Percentiles rank a stretch among this genome's conserved stretches.
Conservation (phyloP, 2,329 filamentous ascomycete genomes). For the Neonectria coccinea region DNA sequence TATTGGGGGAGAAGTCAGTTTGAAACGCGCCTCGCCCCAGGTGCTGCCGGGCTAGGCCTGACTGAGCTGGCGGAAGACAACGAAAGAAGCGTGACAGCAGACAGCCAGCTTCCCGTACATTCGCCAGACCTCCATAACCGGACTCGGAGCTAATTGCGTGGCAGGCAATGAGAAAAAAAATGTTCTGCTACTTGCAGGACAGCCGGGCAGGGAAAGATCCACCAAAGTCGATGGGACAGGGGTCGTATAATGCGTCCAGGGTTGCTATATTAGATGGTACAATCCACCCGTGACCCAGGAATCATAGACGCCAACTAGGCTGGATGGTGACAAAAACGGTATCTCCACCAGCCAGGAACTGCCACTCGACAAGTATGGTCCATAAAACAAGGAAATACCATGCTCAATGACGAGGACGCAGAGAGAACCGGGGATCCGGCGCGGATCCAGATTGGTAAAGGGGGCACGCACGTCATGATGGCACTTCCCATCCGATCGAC, state of each 20-base stretch:
- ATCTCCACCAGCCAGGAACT: slow-evolving; percentile 44
- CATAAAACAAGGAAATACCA: slow-evolving; percentile 41
- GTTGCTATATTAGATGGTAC: slow-evolving; percentile 47
- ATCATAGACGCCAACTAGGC: slow-evolving; percentile 39
- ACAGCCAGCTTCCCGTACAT: slow-evolving; percentile 34
- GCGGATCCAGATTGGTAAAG: slow-evolving; percentile 42
- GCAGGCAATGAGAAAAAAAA: slow-evolving; percentile 40
- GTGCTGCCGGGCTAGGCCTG: slow-evolving; percentile 37
- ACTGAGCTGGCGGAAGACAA: slow-evolving; percentile 43
- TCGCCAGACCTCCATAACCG: slow-evolving; percentile 33
- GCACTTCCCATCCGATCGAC: slow-evolving; percentile 36
- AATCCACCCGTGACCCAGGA: slow-evolving; percentile 31
- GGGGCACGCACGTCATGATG: slow-evolving; percentile 43
- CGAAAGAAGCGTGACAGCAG: slow-evolving; percentile 27
- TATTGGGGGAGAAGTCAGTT: slow-evolving; percentile 41
- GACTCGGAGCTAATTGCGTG: slow-evolving; percentile 43
- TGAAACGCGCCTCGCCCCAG: slow-evolving; percentile 47
- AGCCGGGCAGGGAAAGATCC: slow-evolving; percentile 35
- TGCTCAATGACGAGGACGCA: slow-evolving; percentile 26
- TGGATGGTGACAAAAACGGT: slow-evolving; percentile 42
- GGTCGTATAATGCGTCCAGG: slow-evolving; percentile 48
- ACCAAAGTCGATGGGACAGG: slow-evolving; percentile 39
- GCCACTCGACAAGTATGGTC: slow-evolving; percentile 41
- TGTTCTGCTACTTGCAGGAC: slow-evolving; percentile 41
- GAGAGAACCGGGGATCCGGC: slow-evolving; percentile 38